Percentiles rank a stretch among this genome's conserved stretches.
Evolutionary conservation across 257 asterid species (phyloP).

Genomic region (Solanum clarkiae): DNA sequence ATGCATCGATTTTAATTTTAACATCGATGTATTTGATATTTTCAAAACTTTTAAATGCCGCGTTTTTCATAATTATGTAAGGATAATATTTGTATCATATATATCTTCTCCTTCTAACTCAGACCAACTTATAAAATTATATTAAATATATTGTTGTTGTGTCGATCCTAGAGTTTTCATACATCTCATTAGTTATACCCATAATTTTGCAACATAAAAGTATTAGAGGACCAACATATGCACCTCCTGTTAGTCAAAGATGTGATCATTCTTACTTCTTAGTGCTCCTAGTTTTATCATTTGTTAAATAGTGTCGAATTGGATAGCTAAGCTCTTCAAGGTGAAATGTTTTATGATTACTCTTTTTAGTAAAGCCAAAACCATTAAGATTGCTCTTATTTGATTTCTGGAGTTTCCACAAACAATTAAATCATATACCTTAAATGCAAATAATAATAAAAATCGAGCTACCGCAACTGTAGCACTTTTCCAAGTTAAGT

Average conservation of each 20-base stretch:
- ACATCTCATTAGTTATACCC: not conserved
- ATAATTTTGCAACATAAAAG: not conserved
- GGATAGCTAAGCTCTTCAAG: not conserved
- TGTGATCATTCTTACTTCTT: not conserved
- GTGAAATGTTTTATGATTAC: not conserved
- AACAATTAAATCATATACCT: not conserved
- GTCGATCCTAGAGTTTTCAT: not conserved
- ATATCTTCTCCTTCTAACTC: not conserved
- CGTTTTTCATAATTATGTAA: not conserved
- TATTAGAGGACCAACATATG: not conserved
- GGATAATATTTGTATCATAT: not conserved
- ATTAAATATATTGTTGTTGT: not conserved
- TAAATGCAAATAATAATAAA: not conserved
- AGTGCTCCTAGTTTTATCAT: not conserved
- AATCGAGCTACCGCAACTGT: not conserved
- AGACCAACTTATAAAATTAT: not conserved
- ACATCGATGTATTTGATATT: not conserved
- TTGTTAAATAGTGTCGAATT: not conserved
- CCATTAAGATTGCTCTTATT: not conserved
- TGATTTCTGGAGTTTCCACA: not conserved
- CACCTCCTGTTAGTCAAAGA: not conserved
- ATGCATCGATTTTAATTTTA: not conserved
- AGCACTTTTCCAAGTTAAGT: not conserved
- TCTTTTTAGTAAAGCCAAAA: not conserved
- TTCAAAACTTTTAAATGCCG: not conserved